Base-by-base conservation (phyloP, 805 yeast genomes). In the Pichia eremophila region DNA sequence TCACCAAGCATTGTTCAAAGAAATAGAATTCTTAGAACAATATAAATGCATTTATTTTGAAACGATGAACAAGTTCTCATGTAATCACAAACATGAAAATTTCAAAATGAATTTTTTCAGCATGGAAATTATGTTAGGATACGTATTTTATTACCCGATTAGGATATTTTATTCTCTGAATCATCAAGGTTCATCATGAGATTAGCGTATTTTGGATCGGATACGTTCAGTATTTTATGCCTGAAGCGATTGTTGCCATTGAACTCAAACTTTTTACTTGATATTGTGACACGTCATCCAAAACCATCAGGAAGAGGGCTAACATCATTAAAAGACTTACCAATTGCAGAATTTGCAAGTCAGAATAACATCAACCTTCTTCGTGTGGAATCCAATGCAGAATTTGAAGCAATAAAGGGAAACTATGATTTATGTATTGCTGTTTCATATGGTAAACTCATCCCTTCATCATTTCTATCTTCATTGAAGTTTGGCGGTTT, bases 381-480 rank as follows among this genome's bases (percentile, higher is more conserved):
- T 9, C 62, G 83, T 37, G 86, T 84, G 0, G 89, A 82, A 45
- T 57, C 71, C 1, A 55, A 62, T 1, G 43, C 53, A 0, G 82
- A 74, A 70, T 54, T 59, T 40, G 40, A 51, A 9, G 52, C 49
- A n/a, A 56, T 67, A 31, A 49, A 53, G 0, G 48, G 60, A 2
- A 47, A 61, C 2, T 82, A 74, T 61, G 77, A 84, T 52, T 60
- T 89, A 53, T 83, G 89, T 0, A 71, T 93, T n/a, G 97, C 98
- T 0, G 97, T 89, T 1, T 88, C 97, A 0, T 93, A 80, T 62
- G 99, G 98, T 0, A 72, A 72, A 44, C 68, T 91, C 41, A 88
- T 93, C 5, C 97, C 98, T 0, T 66, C 65, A 0, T 49, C 61
- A 2, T 78, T 88, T 53, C 63, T 93, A 2, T 44, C 58, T 0